Percentiles rank a stretch among this genome's conserved stretches.
These are phyloP conservation scores for Aspergillus sclerotioniger DNA, from an alignment of 495 filamentous ascomycete species.

Conservation along the genomic window DNA sequence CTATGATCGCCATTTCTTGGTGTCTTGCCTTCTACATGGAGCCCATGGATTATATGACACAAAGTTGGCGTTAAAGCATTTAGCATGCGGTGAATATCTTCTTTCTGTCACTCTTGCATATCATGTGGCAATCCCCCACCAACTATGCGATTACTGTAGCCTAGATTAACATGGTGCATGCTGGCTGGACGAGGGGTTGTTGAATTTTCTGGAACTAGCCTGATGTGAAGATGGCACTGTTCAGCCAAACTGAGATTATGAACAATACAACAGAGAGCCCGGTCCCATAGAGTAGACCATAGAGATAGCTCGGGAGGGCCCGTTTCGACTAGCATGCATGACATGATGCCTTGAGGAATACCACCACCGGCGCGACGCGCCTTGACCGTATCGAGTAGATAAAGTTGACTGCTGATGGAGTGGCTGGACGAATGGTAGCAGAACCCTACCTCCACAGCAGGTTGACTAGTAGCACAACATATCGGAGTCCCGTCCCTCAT, in stretches of 20 bases:
- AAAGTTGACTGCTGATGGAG: too few relatives aligned
- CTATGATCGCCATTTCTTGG: constrained; percentile 9
- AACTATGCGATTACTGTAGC: constrained; percentile 10
- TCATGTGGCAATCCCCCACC: constrained; percentile 11
- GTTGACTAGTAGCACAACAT: neutral
- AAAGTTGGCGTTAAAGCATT: constrained; percentile 37
- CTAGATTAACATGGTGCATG: constrained; percentile 16
- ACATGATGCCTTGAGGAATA: neutral
- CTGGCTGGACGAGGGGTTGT: constrained; percentile 3
- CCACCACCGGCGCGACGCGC: too few relatives aligned
- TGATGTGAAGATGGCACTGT: constrained; percentile 12
- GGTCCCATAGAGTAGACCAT: neutral
- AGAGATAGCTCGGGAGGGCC: neutral
- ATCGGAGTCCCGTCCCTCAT: neutral
- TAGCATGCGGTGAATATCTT: constrained; percentile 44
- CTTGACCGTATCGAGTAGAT: too few relatives aligned
- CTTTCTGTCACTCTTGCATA: constrained; percentile 32
- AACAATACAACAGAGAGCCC: neutral
- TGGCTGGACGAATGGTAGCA: too few relatives aligned
- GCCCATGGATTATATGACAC: constrained; percentile 28
- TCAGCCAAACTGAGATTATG: constrained; percentile 7
- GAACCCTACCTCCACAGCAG: too few relatives aligned
- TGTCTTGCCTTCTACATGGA: constrained; percentile 10
- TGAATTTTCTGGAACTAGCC: constrained; percentile 2
- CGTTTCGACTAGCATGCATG: neutral